Evolutionary conservation across 257 asterid species (phyloP).

Genomic region (Solanum pimpinellifolium): DNA sequence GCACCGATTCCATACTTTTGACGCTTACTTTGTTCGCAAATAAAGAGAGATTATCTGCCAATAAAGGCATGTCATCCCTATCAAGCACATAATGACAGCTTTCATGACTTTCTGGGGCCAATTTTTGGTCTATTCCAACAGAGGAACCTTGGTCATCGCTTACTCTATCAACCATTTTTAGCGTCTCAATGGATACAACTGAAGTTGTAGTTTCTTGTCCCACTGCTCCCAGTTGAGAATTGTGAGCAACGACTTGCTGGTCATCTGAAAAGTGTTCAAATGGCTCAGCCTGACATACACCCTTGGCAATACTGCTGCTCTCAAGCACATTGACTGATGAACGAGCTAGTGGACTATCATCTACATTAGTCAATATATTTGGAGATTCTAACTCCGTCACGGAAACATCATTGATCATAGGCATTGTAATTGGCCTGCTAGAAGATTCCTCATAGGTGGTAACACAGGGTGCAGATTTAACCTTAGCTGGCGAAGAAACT

Average conservation of each 20-base stretch:
- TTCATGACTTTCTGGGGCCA: slow-evolving; percentile 6
- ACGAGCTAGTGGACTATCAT: slow-evolving; percentile 6
- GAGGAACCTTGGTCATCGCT: slow-evolving; percentile 4
- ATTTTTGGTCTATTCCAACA: slow-evolving; percentile 11
- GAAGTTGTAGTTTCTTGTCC: slow-evolving; percentile 15
- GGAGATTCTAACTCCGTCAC: background rate
- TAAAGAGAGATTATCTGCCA: slow-evolving; percentile 6
- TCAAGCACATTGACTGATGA: background rate
- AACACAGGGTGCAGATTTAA: slow-evolving; percentile 15
- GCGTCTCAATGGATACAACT: slow-evolving; percentile 6
- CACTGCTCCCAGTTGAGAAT: slow-evolving; percentile 19
- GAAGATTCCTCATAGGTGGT: background rate
- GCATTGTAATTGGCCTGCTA: background rate
- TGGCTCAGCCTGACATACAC: slow-evolving; percentile 9
- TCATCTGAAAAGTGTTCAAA: slow-evolving; percentile 11
- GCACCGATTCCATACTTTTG: slow-evolving; percentile 22
- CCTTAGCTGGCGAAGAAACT: slow-evolving; percentile 22
- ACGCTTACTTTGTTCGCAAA: slow-evolving; percentile 24
- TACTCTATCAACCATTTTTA: slow-evolving; percentile 8
- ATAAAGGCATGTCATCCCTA: slow-evolving; percentile 8
- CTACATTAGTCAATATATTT: background rate
- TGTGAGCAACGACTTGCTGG: slow-evolving; percentile 16
- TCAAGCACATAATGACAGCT: background rate
- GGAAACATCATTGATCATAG: background rate
- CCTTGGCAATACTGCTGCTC: background rate